Base-by-base conservation (phyloP, 768 basidiomycete genomes). In the Leucogyrophana mollusca region DNA sequence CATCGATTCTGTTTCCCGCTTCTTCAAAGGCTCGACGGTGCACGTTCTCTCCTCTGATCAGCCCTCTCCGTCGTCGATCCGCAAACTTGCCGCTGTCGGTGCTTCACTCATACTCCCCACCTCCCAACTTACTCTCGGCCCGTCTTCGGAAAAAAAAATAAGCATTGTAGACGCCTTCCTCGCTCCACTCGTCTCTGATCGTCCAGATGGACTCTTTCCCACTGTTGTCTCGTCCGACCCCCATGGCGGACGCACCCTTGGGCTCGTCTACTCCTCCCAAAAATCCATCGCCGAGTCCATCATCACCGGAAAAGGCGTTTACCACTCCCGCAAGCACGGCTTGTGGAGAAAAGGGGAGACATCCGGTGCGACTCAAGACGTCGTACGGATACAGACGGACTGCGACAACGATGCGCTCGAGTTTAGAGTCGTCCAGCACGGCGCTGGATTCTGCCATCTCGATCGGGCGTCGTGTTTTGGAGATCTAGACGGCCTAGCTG, bases 321-420 rank as follows among this genome's bases (percentile, higher is more conserved):
- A 99, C 62, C 94, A 97, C 62, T 97, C 94, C 16, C 83, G 96
- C 50, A 93, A 90, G 61, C 91, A 95, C 58, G 94, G 94, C 13
- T 71, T 98, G 24, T 99, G 96, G 96, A 74, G 88, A 41, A 99
- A 99, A 63, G 96, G 96, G 13, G 94, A 92, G 69, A 94, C 94
- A 0, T 94, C 92, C 13, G 95, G 95, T 11, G 87, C 95, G 13
- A 90, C 87, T 3, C 96, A 99, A 59, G 81, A 90, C 14, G 79
- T 99, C 45, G 69, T 91, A 23, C 76, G 78, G 55, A 91, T 99
- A 57, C 79, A 82, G 22, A 62, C 83, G 17, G 96, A 99, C 66
- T 99, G 96, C 65, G 96, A 99, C 68, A 79, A 79, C 3, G 96
- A 99, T 67, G 82, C 90, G 36, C 75, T 99, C 49, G 86, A 96